These are phyloP conservation scores for Nicotiana sylvestris DNA, from an alignment of 257 asterid genomes.

Conservation along the genomic window DNA sequence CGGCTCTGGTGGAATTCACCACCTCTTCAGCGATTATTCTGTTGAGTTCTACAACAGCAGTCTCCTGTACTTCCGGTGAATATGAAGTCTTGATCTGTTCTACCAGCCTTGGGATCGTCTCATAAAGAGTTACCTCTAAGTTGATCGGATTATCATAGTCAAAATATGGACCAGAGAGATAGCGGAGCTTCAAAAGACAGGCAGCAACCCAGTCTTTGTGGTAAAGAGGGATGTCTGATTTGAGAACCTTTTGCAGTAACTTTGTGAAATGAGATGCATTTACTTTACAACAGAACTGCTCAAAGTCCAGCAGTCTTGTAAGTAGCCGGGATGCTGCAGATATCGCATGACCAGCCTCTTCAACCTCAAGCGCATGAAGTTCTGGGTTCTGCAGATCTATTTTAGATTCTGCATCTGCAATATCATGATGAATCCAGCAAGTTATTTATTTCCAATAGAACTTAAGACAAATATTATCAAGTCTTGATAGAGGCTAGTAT, in stretches of 20 bases:
- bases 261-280: slow-evolving; percentile 33
- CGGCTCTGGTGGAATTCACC: slow-evolving; percentile 49
- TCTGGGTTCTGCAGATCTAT: slow-evolving; percentile 40
- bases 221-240: slow-evolving; percentile 49
- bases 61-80: slow-evolving; percentile 50
- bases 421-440: neutral
- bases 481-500: neutral
- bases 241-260: slow-evolving; percentile 51
- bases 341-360: slow-evolving; percentile 69
- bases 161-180: slow-evolving; percentile 26
- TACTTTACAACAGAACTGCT: slow-evolving; percentile 29
- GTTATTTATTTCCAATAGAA: slow-evolving; percentile 6
- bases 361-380: slow-evolving; percentile 44
- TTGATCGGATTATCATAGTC: slow-evolving; percentile 42
- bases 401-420: slow-evolving; percentile 31
- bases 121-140: slow-evolving; percentile 62
- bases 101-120: slow-evolving; percentile 70
- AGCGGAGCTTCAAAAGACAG: slow-evolving; percentile 62
- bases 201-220: slow-evolving; percentile 82
- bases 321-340: slow-evolving; percentile 68
- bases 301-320: slow-evolving; percentile 50
- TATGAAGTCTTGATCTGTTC: slow-evolving; percentile 47
- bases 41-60: slow-evolving; percentile 72
- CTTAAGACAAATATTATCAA: neutral
- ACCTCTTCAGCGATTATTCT: slow-evolving; percentile 60